Conservation (phyloP, 2,329 filamentous ascomycete species). For the Emericellopsis atlantica region DNA sequence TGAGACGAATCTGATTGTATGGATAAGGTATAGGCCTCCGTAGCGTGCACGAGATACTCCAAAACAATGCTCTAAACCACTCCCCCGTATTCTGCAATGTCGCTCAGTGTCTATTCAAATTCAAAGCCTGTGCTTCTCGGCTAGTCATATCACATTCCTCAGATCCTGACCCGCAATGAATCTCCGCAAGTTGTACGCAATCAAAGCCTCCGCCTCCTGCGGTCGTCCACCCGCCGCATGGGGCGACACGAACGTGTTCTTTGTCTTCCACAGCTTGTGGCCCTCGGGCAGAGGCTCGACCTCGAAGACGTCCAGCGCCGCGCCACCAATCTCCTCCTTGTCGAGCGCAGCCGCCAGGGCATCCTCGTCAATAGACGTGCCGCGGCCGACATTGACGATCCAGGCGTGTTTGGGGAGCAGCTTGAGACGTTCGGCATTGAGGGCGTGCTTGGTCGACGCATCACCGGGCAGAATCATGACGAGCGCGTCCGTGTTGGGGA, state of each 20-base stretch:
- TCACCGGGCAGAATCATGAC: constrained; percentile 54
- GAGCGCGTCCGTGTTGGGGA: constrained; percentile 48
- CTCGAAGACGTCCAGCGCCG: constrained; percentile 36
- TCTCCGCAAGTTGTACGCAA: constrained; percentile 46
- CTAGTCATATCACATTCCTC: constrained; percentile 32
- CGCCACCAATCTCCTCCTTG: constrained; percentile 28
- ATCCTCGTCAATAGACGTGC: constrained; percentile 34
- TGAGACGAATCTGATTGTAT: no score
- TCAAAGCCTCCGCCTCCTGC: constrained; percentile 44
- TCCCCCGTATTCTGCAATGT: no score
- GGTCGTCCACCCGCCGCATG: constrained; percentile 49
- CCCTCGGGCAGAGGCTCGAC: constrained; percentile 28
- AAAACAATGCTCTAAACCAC: no score
- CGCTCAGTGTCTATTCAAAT: no score
- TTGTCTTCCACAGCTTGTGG: constrained; percentile 35
- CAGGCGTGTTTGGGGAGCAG: constrained; percentile 44
- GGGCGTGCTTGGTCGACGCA: constrained; percentile 39
- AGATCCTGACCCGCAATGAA: constrained; percentile 46
- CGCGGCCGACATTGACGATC: constrained; percentile 40
- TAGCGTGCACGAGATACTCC: no score
- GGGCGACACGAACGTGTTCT: constrained; percentile 39
- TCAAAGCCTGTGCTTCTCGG: background rate
- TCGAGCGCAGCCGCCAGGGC: constrained; percentile 32
- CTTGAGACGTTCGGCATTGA: constrained; percentile 39
- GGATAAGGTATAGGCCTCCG: no score